Percentiles rank a stretch among this genome's conserved stretches.
phyloP scores from a whole-genome alignment of 768 basidiomycete genomes.

The Naganishia vishniacii region DNA sequence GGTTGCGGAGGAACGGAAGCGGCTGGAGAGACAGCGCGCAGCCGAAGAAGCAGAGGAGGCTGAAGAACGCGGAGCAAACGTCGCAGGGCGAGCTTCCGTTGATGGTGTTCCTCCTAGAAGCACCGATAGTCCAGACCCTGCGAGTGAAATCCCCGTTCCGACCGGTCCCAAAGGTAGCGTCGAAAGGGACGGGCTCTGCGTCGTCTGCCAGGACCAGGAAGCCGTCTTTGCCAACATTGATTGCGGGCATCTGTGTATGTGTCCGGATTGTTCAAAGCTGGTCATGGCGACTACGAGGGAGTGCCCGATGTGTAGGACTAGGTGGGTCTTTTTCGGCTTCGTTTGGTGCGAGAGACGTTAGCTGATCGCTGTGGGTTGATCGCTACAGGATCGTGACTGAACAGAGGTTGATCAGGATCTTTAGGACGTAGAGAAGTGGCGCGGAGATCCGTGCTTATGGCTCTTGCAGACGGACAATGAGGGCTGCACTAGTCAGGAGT shows the following conservation, averaged over 20 bases:
- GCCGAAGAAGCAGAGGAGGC: conserved; percentile 34
- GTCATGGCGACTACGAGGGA: conserved; percentile 62
- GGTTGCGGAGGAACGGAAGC: conserved; percentile 41
- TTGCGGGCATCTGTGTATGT: conserved; percentile 62
- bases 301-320: conserved; percentile 81
- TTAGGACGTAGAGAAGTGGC: conserved; percentile 50
- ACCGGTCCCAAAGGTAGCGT: conserved; percentile 44
- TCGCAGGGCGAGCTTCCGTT: background rate
- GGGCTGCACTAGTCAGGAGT: too few relatives aligned
- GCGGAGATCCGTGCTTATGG: background rate
- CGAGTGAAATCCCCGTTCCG: conserved; percentile 28
- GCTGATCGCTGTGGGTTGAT: background rate
- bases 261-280: conserved; percentile 45
- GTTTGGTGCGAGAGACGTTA: background rate
- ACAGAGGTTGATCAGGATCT: conserved; percentile 71
- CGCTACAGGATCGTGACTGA: conserved; percentile 73
- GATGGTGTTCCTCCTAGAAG: background rate
- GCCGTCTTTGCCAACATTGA: conserved; percentile 90
- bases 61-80: background rate
- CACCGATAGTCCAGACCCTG: background rate
- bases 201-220: conserved; percentile 89
- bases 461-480: too few relatives aligned
- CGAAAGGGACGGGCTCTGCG: conserved; percentile 65
- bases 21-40: conserved; percentile 42
- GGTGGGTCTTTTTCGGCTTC: conserved; percentile 35